Conservation (phyloP, 129 eudicot species). For the Chrysanthemum seticuspe region DNA sequence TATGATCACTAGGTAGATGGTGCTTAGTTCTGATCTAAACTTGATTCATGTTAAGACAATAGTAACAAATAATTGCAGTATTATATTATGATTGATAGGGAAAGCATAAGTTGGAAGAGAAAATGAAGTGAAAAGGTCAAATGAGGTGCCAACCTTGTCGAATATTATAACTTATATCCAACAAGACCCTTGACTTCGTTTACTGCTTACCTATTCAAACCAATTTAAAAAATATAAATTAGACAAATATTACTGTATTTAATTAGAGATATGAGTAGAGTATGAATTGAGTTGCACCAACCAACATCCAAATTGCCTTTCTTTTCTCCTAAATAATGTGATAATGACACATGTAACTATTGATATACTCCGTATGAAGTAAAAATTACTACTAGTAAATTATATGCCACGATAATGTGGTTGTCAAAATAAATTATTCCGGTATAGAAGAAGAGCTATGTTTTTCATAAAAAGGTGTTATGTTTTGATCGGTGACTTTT, state of each 20-base stretch:
- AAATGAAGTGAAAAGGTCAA: conserved; percentile 1
- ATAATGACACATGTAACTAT: too few relatives aligned
- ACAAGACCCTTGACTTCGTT: conserved; percentile 15
- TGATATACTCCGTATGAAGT: too few relatives aligned
- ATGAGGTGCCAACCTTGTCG: conserved; percentile 6
- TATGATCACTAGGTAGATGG: too few relatives aligned
- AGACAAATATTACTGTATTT: too few relatives aligned
- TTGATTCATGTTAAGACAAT: neutral
- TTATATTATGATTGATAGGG: neutral
- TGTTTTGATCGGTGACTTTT: too few relatives aligned
- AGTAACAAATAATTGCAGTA: too few relatives aligned
- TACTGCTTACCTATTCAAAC: conserved; percentile 17
- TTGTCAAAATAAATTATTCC: too few relatives aligned
- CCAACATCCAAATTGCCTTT: neutral
- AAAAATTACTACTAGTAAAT: too few relatives aligned
- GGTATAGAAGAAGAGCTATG: too few relatives aligned
- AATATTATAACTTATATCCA: neutral
- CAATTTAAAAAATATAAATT: neutral
- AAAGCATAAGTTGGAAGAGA: neutral
- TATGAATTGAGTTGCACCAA: conserved; percentile 8
- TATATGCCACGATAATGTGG: too few relatives aligned
- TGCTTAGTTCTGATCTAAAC: neutral
- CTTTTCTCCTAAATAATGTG: too few relatives aligned
- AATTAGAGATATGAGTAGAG: neutral
- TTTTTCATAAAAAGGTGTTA: too few relatives aligned